Evolutionary conservation across 768 basidiomycete species (phyloP), one percentile per base, ranked within the genome.

Genomic region (Pisolithus microcarpus): DNA sequence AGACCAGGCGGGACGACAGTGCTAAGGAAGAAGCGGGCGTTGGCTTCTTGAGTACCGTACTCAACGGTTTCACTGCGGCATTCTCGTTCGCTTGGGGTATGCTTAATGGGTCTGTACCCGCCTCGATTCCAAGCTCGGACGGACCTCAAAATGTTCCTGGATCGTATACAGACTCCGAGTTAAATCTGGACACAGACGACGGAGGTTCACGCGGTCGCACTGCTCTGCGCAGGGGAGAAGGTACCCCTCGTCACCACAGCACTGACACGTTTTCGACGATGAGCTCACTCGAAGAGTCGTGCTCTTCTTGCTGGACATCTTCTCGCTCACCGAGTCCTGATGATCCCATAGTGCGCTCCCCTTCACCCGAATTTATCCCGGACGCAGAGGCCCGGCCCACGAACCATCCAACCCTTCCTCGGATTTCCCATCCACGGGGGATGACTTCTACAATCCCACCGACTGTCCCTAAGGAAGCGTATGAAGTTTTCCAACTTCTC

Each of bases 251-350:
- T 55, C 18, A 66, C 39, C 49, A 56, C 24, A 76, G 70, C 51
- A 48, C 50, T 0, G 54, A 52, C 30, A 70, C 71, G 0, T 73
- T 75, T 52, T 73, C 78, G 10, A 78, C 76, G 0, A 44, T 80
- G 28, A 81, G 80, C 49, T 77, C 80, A 5, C 58, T 81, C 1
- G 69, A 71, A 2, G 66, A 58, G 1, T 70, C 66, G 7, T 65
- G 67, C n/a, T 70, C 65, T 31, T 70, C 57, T 56, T 66, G 70
- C 69, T 71, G 59, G 65, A 61, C 50, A 26, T 24, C 52, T 6
- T 60, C 58, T 19, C 63, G 57, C 48, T 51, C 54, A 43, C 62
- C 48, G 7, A 61, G 52, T 30, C 64, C 63, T 7, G 56, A 50
- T 45, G 66, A 66, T 49, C 62, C 54, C 1, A 51, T 59, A 28